Base-by-base conservation (phyloP, 1,284 basidiomycete genomes). In the Papiliotrema flavescens region DNA sequence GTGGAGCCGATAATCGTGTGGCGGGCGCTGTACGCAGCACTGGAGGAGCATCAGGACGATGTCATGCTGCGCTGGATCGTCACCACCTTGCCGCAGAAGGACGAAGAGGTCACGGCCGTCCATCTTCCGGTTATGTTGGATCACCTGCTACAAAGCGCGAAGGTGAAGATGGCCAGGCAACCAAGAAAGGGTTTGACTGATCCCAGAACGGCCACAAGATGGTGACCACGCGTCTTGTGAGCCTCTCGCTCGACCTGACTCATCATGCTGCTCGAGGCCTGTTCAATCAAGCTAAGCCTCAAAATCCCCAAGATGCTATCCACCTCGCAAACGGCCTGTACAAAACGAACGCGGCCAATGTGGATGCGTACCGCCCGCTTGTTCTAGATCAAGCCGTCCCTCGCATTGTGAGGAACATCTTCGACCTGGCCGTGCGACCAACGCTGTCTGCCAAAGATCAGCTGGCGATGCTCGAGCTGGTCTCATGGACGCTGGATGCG, bases 1-100 rank as follows among this genome's bases (percentile, higher is more conserved):
- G 83, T 94, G 9, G 96, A 99, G 61, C 93, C 93, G 1, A 84
- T 85, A 54, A 80, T 93, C 34, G 78, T 93, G 2, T 98, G 94
- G 90, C 88, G 85, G 60, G 82, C 85, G 40, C 71, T 98, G 0
- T 81, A 89, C 48, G 17, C 56, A 19, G 60, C 56, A 60, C 76
- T 62, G 32, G 32, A 54, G 1, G 82, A 86, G 58, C 78, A 89
- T 32, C 5, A 52, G 73, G 67, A 59, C 60, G 24, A 60, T 73
- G 62, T 64, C 0, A 68, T 82, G 9, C 64, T 78, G 0, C 59
- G 63, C 17, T 81, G 79, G 71, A 62, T 81, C 6, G 55, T 82
- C 20, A 54, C 61, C 0, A 71, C 70, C 0, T 75, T 82, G 47
- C 75, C 75, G 7, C 73, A 80, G 6, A 76, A 78, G 43, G 81